Evolutionary conservation across 352 stramenopile species (phyloP).

Genomic region (Phytophthora cajani): DNA sequence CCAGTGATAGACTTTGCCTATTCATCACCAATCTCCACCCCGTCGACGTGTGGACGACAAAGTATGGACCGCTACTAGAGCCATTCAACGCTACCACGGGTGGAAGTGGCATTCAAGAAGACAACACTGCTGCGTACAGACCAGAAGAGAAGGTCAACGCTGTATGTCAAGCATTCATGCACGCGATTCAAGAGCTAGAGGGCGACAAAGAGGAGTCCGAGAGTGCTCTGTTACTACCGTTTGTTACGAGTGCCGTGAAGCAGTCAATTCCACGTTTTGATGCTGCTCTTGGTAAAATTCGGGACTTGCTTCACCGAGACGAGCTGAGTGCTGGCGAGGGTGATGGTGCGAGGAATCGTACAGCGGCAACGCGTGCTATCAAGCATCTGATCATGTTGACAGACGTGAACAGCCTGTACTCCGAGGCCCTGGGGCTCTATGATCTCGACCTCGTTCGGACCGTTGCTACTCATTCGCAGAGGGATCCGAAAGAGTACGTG

Average conservation of each 20-base stretch:
- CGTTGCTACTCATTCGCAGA: conserved; percentile 66
- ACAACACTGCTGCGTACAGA: neutral
- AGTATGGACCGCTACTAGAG: conserved; percentile 54
- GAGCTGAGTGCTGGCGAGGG: neutral
- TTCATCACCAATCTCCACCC: conserved; percentile 81
- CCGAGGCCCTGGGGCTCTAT: conserved; percentile 73
- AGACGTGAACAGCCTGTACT: conserved; percentile 69
- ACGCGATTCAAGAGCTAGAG: conserved; percentile 42
- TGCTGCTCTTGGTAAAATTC: conserved; percentile 47
- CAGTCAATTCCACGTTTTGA: conserved; percentile 63
- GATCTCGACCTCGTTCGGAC: conserved; percentile 69
- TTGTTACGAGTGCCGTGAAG: conserved; percentile 72
- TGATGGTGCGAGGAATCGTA: conserved; percentile 1
- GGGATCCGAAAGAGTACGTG: conserved; percentile 77
- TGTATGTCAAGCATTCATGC: conserved; percentile 61
- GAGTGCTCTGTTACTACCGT: conserved; percentile 61
- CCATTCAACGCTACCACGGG: conserved; percentile 29
- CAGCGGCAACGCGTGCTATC: conserved; percentile 56
- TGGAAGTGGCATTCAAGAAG: conserved; percentile 12
- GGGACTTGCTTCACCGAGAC: conserved; percentile 35
- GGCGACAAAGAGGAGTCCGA: conserved; percentile 14
- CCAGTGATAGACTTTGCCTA: conserved; percentile 71
- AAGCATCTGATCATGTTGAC: conserved; percentile 80
- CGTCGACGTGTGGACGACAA: conserved; percentile 73
- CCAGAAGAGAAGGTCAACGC: conserved; percentile 53